Base-by-base conservation (phyloP, 2,329 filamentous ascomycete species). In the Clarireedia hainanense region DNA sequence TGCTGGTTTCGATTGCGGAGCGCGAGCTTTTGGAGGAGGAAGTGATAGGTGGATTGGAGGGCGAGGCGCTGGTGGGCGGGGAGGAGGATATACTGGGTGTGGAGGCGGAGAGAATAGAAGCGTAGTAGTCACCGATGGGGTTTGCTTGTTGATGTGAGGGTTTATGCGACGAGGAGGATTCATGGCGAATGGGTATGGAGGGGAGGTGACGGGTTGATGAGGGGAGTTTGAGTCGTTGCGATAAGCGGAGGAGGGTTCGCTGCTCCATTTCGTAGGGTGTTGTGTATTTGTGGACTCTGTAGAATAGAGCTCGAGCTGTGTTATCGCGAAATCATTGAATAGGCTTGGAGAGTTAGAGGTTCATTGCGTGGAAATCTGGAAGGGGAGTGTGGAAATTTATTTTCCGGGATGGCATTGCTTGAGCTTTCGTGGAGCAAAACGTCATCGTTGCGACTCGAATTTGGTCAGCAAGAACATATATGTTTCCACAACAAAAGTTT, bases 51-150 rank as follows among this genome's bases (percentile, higher is more conserved):
- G 60, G 65, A 20, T 63, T 58, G 43, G 51, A 58, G 6, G 51
- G 17, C 17, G 59, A 57, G 9, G 57, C 26, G 15, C 58, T 61
- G 17, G 61, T 62, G 27, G 63, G 62, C 6, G 60, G 66, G 24
- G 62, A 53, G 39, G 51, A 57, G 15, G 51, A 52, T 47, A 57
- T 57, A 10, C 30, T 20, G 20, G 64, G 57, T 7, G 72, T 70
- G 0, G 77, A 76, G 4, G 70, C 71, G 49, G 74, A 71, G 46
- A 84, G 72, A 24, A 85, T 75, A n/a, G 72, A 69, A 60, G 82
- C 75, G 69, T 85, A 85, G 71, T 82, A 85, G 39, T 72, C 67
- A 0, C 81, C 81, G 0, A 83, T 71, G 0, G 81, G 80, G 15
- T 71, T 70, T n/a, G 61, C 66, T 62, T 70, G 68, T 40, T 64